Conservation (phyloP, 139 green algal species). For the Chara braunii region DNA sequence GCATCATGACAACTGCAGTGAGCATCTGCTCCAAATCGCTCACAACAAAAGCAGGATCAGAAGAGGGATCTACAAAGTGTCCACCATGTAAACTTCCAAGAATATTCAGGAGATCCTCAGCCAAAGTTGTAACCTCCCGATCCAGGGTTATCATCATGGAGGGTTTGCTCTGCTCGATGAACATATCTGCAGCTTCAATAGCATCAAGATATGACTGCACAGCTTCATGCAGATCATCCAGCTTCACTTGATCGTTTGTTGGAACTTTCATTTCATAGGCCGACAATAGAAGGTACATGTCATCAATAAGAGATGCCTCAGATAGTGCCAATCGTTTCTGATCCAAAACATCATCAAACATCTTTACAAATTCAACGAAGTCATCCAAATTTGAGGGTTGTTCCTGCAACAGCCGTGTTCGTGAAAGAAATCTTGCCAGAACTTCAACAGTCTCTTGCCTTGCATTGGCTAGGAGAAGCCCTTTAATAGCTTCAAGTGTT, state of each 20-base stretch:
- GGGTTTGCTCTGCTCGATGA: constrained; percentile 62
- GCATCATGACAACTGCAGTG: neutral
- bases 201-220: constrained; percentile 43
- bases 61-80: neutral
- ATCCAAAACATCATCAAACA: neutral
- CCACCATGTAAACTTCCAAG: constrained; percentile 3
- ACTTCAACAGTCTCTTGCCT: constrained; percentile 16
- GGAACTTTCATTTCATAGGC: constrained; percentile 43
- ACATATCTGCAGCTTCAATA: constrained; percentile 54
- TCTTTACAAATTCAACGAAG: constrained; percentile 27
- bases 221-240: constrained; percentile 67
- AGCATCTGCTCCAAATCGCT: neutral
- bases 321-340: constrained; percentile 9
- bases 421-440: constrained; percentile 21
- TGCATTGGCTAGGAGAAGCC: constrained; percentile 23
- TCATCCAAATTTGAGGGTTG: constrained; percentile 15
- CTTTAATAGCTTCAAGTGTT: constrained; percentile 39
- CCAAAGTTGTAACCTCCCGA: constrained; percentile 44
- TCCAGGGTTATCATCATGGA: constrained; percentile 50
- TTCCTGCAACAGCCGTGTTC: constrained; percentile 5
- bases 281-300: constrained; percentile 47
- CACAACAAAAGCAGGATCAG: neutral
- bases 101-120: constrained; percentile 53
- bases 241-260: constrained; percentile 47
- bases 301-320: constrained; percentile 29